Conservation (phyloP, 116 monocot species). For the Phalaenopsis hybrid region DNA sequence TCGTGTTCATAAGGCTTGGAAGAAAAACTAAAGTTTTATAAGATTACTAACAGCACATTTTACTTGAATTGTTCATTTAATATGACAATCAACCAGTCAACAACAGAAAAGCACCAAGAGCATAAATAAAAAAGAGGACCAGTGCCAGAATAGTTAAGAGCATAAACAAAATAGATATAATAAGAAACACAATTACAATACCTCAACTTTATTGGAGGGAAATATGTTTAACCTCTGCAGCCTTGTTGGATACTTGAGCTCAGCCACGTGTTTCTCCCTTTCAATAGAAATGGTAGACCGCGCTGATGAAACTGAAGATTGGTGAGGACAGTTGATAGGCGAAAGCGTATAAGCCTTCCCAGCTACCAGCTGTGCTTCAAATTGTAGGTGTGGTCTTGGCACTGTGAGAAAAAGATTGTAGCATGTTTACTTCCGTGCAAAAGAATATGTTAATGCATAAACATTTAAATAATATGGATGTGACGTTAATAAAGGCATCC, state of each 20-base stretch:
- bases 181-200: constrained; percentile 3
- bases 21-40: not conserved
- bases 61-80: not conserved
- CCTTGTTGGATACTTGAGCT: constrained; percentile 66
- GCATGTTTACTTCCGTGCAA: not conserved
- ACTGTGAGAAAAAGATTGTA: constrained; percentile 30
- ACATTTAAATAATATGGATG: not conserved
- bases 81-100: not conserved
- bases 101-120: not conserved
- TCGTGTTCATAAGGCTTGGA: not conserved
- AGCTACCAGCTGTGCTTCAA: constrained; percentile 88
- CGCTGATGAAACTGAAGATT: constrained; percentile 26
- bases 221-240: constrained; percentile 80
- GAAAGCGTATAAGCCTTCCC: constrained; percentile 61
- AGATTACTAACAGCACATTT: not conserved
- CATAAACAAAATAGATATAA: not conserved
- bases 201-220: constrained; percentile 77
- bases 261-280: constrained; percentile 66
- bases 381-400: constrained; percentile 75
- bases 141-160: not conserved
- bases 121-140: not conserved
- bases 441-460: not conserved
- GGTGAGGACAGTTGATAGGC: constrained; percentile 55
- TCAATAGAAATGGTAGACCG: constrained; percentile 31
- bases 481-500: not conserved